These are phyloP conservation scores for Acidiella bohemica DNA, from an alignment of 495 filamentous ascomycete species.

Conservation along the genomic window DNA sequence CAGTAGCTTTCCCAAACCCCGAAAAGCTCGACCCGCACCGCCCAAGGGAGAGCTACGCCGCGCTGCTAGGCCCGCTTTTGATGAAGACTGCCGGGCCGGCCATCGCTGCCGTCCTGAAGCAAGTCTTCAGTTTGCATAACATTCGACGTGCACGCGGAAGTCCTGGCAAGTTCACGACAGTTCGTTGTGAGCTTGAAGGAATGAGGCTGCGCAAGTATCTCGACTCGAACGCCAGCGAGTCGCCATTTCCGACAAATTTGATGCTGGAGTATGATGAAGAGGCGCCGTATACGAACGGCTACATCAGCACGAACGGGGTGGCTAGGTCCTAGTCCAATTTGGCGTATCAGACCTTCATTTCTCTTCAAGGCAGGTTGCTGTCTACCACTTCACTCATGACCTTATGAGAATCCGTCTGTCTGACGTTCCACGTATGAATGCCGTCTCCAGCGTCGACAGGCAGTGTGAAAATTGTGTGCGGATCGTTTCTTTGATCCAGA, in stretches of 20 bases:
- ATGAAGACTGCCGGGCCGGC: slow-evolving; percentile 19
- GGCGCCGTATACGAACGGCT: background rate
- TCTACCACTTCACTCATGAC: too few species aligned
- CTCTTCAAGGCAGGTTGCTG: too few species aligned
- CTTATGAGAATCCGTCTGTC: too few species aligned
- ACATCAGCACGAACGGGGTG: too few species aligned
- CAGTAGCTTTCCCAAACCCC: slow-evolving; percentile 20
- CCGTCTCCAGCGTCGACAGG: too few species aligned
- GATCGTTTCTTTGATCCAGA: too few species aligned
- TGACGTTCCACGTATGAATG: too few species aligned
- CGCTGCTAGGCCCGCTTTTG: slow-evolving; percentile 17
- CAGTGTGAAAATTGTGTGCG: too few species aligned
- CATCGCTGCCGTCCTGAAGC: slow-evolving; percentile 22
- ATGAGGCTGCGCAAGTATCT: slow-evolving; percentile 31
- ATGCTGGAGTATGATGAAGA: slow-evolving; percentile 30
- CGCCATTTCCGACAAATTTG: slow-evolving; percentile 29
- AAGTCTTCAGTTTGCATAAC: slow-evolving; percentile 26
- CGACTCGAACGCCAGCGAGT: slow-evolving; percentile 28
- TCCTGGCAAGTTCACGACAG: slow-evolving; percentile 23
- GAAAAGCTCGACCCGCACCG: slow-evolving; percentile 22
- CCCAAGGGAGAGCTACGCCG: slow-evolving; percentile 14
- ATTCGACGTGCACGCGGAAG: slow-evolving; percentile 19
- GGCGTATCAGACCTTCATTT: too few species aligned
- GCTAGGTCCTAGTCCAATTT: too few species aligned
- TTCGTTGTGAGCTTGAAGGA: slow-evolving; percentile 27